Evolutionary conservation across 2,329 filamentous ascomycete species (phyloP).

Genomic region (Alternaria viburni): DNA sequence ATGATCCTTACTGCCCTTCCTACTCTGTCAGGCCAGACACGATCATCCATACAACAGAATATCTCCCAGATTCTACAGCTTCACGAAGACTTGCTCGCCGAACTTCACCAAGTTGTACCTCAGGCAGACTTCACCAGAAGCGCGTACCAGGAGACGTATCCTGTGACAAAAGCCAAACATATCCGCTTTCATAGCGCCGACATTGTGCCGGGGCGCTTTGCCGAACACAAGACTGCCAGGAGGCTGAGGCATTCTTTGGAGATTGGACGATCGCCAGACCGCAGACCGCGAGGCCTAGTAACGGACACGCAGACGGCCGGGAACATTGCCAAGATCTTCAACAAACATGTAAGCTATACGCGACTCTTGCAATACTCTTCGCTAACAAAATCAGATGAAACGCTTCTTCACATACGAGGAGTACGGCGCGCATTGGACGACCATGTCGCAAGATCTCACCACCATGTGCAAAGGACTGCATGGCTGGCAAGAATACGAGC

Average conservation of each 20-base stretch:
- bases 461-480: constrained; percentile 71
- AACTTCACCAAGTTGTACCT: constrained; percentile 74
- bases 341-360: constrained; percentile 54
- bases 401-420: constrained; percentile 89
- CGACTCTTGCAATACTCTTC: constrained; percentile 33
- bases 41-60: constrained; percentile 78
- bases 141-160: constrained; percentile 39
- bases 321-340: constrained; percentile 61
- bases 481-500: constrained; percentile 81
- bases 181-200: constrained; percentile 58
- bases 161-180: constrained; percentile 49
- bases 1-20: constrained; percentile 73
- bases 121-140: constrained; percentile 61
- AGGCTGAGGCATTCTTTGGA: constrained; percentile 55
- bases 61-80: constrained; percentile 79
- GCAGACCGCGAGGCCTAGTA: constrained; percentile 45
- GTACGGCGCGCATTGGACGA: constrained; percentile 87
- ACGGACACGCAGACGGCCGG: constrained; percentile 62
- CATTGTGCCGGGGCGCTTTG: constrained; percentile 47
- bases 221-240: constrained; percentile 42
- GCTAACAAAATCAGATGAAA: constrained; percentile 64
- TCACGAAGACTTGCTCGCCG: constrained; percentile 80
- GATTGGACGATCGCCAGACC: constrained; percentile 50
- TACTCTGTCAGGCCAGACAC: constrained; percentile 66
- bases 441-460: constrained; percentile 79